phyloP scores from a whole-genome alignment of 495 filamentous ascomycete species.

The Pyronema omphalodes region DNA sequence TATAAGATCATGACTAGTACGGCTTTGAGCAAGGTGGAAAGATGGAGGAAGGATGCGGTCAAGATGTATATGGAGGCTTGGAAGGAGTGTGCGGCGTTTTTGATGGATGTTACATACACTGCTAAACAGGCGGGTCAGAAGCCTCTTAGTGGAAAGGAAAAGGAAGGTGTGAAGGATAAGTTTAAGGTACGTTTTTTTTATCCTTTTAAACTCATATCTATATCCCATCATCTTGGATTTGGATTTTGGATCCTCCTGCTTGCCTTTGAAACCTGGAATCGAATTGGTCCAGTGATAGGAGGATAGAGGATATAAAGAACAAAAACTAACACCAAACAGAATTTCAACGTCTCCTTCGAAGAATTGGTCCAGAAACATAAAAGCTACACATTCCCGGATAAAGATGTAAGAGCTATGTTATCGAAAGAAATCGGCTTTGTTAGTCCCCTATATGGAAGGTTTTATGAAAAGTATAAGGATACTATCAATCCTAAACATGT shows the following conservation, averaged over 20 bases:
- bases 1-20: constrained; percentile 48
- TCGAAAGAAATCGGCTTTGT: constrained; percentile 69
- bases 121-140: constrained; percentile 50
- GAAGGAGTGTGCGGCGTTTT: constrained; percentile 64
- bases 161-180: constrained; percentile 89
- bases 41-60: constrained; percentile 70
- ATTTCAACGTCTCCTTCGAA: constrained; percentile 83
- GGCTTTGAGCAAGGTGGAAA: constrained; percentile 46
- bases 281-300: no score
- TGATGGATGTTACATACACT: constrained; percentile 87
- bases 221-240: no score
- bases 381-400: constrained; percentile 54
- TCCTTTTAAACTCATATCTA: not conserved
- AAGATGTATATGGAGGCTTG: constrained; percentile 71
- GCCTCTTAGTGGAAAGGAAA: constrained; percentile 65
- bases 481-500: constrained; percentile 96
- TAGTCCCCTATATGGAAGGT: constrained; percentile 83
- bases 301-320: no score
- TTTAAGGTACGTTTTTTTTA: constrained; percentile 41
- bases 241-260: no score
- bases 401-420: constrained; percentile 63
- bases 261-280: no score
- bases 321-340: constrained; percentile 21
- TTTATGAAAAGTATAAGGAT: constrained; percentile 96
- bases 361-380: constrained; percentile 69